Base-by-base conservation (phyloP, 768 basidiomycete species). In the Tremella yokohamensis region DNA sequence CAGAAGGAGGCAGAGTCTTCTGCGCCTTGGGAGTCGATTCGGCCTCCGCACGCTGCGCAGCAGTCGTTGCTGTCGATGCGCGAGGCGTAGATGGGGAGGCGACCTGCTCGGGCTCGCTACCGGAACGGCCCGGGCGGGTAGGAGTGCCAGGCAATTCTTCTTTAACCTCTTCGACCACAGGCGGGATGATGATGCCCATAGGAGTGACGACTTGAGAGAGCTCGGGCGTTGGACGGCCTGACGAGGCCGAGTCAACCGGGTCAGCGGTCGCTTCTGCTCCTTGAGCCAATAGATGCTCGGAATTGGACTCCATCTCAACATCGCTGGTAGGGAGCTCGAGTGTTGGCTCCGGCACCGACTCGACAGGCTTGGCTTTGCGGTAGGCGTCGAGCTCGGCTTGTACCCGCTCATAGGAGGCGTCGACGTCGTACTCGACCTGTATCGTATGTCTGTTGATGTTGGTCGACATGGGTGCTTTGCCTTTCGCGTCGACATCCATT, bases 361-460 rank as follows among this genome's bases (percentile, higher is more conserved):
- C 29, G 29, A 22, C 48, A 34, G 57, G 13, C 16, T 13, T 16
- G 38, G 49, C 26, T 49, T 52, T 53, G 16, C 34, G 34, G 44
- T 57, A 50, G 18, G 55, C 54, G 18, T 53, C 62, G 49, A 66
- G 56, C n/a, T 59, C 61, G 54, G 73, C 62, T 47, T 68, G 49
- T 57, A 68, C 58, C 37, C 54, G 51, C 49, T 69, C 69, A 54
- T 70, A 73, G 13, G 72, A 64, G 3, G 76, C 65, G 3, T 72
- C 82, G 55, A 86, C 85, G 57, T 87, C 88, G 68, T 97, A 98
- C 77, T 99, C 96, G 58, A 98, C 87, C 76, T 98, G 96, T 48
- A 98, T 89, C 9, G 96, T 98, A 77, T 98, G 92, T 49, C 91
- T 81, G 76, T 88, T 86, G 53, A 81, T 71, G 61, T 70, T 74